phyloP scores from a whole-genome alignment of 2,329 filamentous ascomycete genomes.

The Leptoxyphium fumago region DNA sequence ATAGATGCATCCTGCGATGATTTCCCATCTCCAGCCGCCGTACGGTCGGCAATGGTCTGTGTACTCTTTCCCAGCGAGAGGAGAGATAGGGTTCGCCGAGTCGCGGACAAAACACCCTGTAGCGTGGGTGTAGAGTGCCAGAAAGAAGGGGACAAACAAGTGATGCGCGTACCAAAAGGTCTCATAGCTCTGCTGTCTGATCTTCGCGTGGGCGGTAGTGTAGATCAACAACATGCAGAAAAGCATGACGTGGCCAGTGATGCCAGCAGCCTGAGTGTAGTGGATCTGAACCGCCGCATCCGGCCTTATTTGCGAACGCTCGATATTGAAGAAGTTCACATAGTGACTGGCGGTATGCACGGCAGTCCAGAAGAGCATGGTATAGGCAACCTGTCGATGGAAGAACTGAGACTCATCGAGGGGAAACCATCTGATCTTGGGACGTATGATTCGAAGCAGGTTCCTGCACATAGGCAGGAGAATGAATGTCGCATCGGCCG shows the following conservation, averaged over 20 bases:
- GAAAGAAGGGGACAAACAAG: constrained; percentile 88
- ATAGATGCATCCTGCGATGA: constrained; percentile 74
- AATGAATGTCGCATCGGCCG: constrained; percentile 74
- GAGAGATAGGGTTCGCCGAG: constrained; percentile 54
- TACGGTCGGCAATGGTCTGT: constrained; percentile 94
- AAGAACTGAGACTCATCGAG: constrained; percentile 98
- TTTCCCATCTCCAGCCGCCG: constrained; percentile 92
- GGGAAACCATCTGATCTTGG: constrained; percentile 75
- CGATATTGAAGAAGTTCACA: constrained; percentile 97
- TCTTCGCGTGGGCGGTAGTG: constrained; percentile 83
- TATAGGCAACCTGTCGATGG: constrained; percentile 85
- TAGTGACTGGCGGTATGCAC: constrained; percentile 74
- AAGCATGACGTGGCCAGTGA: constrained; percentile 94
- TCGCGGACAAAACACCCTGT: constrained; percentile 94
- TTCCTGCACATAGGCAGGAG: constrained; percentile 91
- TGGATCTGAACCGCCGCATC: constrained; percentile 78
- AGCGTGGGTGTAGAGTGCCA: constrained; percentile 90
- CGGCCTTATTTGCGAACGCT: constrained; percentile 66
- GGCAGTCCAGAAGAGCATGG: constrained; percentile 67
- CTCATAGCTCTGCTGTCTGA: constrained; percentile 93
- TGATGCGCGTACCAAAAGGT: constrained; percentile 99
- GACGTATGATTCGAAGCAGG: constrained; percentile 67
- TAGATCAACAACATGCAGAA: constrained; percentile 99
- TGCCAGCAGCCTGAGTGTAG: constrained; percentile 74
- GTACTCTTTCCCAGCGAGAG: constrained; percentile 67